Conservation (phyloP, 2,329 filamentous ascomycete species). For the Fusarium anthophilum region DNA sequence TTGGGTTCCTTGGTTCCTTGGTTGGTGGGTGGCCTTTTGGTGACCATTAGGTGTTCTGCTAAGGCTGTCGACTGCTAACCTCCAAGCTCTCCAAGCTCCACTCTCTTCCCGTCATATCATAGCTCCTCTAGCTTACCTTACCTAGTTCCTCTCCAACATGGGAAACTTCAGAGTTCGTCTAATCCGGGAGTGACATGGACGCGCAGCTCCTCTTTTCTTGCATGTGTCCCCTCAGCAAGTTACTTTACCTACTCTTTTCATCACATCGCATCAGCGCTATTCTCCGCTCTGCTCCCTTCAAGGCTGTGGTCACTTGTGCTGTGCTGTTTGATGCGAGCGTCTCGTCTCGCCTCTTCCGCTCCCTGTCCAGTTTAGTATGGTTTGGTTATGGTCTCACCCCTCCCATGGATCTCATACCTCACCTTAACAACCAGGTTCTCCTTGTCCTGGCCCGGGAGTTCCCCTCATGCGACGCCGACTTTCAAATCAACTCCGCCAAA, state of each 20-base stretch:
- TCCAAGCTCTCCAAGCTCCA: constrained; percentile 4
- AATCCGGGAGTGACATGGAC: constrained; percentile 12
- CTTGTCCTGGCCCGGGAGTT: constrained; percentile 32
- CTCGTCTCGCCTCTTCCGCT: constrained; percentile 25
- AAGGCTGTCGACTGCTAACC: not conserved
- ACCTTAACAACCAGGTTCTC: constrained; percentile 36
- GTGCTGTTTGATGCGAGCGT: constrained; percentile 23
- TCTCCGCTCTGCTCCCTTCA: constrained; percentile 8
- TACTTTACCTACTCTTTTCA: not conserved
- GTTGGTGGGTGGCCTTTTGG: not conserved
- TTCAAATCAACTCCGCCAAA: constrained; percentile 29
- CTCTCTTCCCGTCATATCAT: constrained; percentile 35
- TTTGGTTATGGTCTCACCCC: constrained; percentile 36
- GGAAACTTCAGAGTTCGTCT: constrained; percentile 33
- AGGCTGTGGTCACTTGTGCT: constrained; percentile 29
- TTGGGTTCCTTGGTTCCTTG: not conserved
- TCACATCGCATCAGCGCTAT: constrained; percentile 8
- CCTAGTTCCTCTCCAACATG: constrained; percentile 3
- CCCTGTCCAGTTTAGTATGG: constrained; percentile 15
- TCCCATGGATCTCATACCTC: constrained; percentile 31
- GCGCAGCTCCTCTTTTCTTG: constrained; percentile 7
- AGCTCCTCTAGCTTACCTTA: not conserved
- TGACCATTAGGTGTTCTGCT: not conserved
- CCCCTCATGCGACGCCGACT: constrained; percentile 30
- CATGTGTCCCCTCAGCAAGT: not conserved